Evolutionary conservation across 1,284 basidiomycete species (phyloP).

Genomic region (Apiotrichum domesticum): DNA sequence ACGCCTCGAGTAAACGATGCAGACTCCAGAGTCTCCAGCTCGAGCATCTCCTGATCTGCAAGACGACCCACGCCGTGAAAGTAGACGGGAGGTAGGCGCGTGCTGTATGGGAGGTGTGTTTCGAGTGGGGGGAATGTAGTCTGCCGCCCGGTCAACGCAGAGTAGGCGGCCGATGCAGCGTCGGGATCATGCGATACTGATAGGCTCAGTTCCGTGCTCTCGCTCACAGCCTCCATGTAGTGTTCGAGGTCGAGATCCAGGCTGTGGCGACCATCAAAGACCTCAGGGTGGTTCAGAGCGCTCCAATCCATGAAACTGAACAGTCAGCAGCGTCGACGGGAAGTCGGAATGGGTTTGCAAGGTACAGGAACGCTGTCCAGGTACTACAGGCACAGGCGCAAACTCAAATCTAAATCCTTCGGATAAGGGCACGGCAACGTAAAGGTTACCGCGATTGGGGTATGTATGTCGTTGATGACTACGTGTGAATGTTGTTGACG

Average conservation of each 20-base stretch:
- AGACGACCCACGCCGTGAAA: slow-evolving; percentile 23
- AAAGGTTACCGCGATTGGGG: too few species aligned
- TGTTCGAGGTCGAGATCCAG: slow-evolving; percentile 25
- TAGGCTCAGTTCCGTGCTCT: slow-evolving; percentile 33
- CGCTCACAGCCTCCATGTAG: slow-evolving; percentile 39
- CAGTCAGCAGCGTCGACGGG: too few species aligned
- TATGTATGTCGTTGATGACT: too few species aligned
- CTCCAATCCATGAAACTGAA: slow-evolving; percentile 41
- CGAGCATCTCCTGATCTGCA: not conserved
- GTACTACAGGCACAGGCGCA: too few species aligned
- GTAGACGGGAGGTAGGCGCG: slow-evolving; percentile 32
- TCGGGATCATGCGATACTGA: slow-evolving; percentile 9
- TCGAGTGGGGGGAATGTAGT: slow-evolving; percentile 17
- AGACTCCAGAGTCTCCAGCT: not conserved
- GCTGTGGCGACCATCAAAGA: slow-evolving; percentile 14
- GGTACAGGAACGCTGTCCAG: too few species aligned
- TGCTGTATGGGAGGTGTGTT: slow-evolving; percentile 25
- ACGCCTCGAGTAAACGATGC: slow-evolving; percentile 3
- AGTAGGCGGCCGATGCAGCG: slow-evolving; percentile 1
- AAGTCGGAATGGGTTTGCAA: too few species aligned
- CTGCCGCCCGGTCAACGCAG: not conserved
- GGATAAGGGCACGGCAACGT: too few species aligned
- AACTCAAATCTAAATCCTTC: too few species aligned
- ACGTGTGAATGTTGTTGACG: too few species aligned
- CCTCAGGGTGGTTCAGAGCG: slow-evolving; percentile 30